Evolutionary conservation across 305 asterid species (phyloP).

Genomic region (Fraxinus ornus): DNA sequence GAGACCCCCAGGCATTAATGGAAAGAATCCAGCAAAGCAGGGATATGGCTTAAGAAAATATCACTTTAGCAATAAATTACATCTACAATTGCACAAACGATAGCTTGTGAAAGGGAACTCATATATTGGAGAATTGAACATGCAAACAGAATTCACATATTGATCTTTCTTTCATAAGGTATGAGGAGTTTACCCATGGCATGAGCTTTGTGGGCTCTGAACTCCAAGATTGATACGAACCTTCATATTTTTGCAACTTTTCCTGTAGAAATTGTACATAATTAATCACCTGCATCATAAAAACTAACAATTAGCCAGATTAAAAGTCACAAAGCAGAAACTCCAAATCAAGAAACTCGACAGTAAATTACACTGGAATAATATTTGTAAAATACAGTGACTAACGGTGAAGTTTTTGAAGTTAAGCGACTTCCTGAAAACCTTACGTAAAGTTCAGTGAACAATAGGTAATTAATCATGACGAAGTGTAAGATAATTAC

Average conservation of each 20-base stretch:
- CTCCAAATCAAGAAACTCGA: background rate
- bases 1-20: background rate
- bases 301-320: slow-evolving; percentile 28
- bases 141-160: no score
- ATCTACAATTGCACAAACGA: slow-evolving; percentile 15
- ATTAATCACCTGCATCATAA: slow-evolving; percentile 74
- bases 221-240: slow-evolving; percentile 76
- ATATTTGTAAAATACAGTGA: no score
- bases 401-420: no score
- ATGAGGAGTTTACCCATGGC: slow-evolving; percentile 79
- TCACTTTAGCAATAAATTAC: slow-evolving; percentile 24
- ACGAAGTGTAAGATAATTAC: no score
- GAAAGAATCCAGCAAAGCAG: background rate
- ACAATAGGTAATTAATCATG: no score
- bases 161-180: background rate
- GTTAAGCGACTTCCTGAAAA: no score
- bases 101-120: background rate
- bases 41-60: slow-evolving; percentile 12
- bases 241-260: slow-evolving; percentile 79
- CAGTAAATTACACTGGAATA: background rate
- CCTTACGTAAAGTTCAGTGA: no score
- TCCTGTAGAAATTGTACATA: slow-evolving; percentile 82
- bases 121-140: no score
- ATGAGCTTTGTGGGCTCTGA: slow-evolving; percentile 89
- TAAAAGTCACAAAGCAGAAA: slow-evolving; percentile 14